A percentile compares a stretch with the other conserved stretches of the same genome.
Conservation (phyloP, 805 yeast species). For the Sugiyamaella americana region DNA sequence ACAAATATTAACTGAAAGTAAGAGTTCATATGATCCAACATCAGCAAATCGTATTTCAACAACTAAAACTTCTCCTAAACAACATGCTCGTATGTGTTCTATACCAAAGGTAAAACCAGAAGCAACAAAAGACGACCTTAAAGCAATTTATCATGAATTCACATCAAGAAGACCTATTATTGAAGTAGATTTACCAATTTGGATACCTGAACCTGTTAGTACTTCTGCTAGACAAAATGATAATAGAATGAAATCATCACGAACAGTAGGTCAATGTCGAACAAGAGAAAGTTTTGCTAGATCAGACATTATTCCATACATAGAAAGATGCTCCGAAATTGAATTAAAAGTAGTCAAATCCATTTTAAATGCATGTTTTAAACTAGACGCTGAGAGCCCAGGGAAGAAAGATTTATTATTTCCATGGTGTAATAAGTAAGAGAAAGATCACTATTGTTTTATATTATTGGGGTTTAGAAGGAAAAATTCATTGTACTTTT, state of each 20-base stretch:
- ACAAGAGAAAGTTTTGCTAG: background rate
- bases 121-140: conserved; percentile 10
- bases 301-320: background rate
- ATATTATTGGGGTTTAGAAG: too few relatives aligned
- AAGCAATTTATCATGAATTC: conserved; percentile 4
- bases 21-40: too few relatives aligned
- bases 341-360: conserved; percentile 3
- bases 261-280: conserved; percentile 2
- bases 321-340: background rate
- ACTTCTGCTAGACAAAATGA: background rate
- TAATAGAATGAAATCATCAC: background rate
- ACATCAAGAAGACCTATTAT: conserved; percentile 6
- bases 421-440: too few relatives aligned
- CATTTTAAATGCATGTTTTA: conserved; percentile 8
- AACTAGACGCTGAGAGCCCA: conserved; percentile 9
- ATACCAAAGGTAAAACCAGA: conserved; percentile 6
- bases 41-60: too few relatives aligned
- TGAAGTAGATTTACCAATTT: conserved; percentile 7
- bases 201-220: conserved; percentile 5
- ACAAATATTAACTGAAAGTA: too few relatives aligned
- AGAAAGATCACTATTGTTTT: too few relatives aligned
- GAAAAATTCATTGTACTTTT: too few relatives aligned
- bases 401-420: conserved; percentile 4
- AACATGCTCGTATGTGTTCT: too few relatives aligned
- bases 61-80: too few relatives aligned